Conservation (phyloP, 345 rosid species). For the Salix dunnii region DNA sequence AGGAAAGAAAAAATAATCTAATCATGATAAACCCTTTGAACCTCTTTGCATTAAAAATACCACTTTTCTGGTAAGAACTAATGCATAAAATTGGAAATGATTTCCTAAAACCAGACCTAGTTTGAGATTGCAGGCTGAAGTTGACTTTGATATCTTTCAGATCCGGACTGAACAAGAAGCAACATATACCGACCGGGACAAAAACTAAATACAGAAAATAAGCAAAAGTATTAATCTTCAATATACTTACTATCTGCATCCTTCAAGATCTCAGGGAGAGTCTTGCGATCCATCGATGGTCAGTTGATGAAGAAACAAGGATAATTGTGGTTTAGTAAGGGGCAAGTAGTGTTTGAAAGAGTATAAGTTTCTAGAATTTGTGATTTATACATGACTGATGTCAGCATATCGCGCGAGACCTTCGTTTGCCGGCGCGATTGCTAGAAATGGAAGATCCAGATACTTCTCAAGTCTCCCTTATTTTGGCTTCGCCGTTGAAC, state of each 20-base stretch:
- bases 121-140: background rate
- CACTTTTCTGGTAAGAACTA: background rate
- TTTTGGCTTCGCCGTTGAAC: background rate
- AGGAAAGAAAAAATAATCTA: background rate
- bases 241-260: background rate
- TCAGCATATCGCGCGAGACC: background rate
- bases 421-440: background rate
- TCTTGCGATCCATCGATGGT: background rate
- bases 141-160: background rate
- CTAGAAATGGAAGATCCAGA: background rate
- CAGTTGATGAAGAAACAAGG: background rate
- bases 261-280: background rate
- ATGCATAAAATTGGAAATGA: background rate
- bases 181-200: no score
- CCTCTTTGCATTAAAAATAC: background rate
- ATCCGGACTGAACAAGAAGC: background rate
- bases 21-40: background rate
- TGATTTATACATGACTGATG: fast-evolving
- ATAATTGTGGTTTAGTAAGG: background rate
- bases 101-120: background rate
- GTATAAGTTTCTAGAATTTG: no score
- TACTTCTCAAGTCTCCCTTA: background rate
- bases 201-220: background rate
- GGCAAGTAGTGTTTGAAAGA: no score
- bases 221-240: background rate